A percentile compares a stretch with the other conserved stretches of the same genome.
These are phyloP conservation scores for Flaveria sonorensis DNA, from an alignment of 129 eudicot genomes.

Conservation along the genomic window DNA sequence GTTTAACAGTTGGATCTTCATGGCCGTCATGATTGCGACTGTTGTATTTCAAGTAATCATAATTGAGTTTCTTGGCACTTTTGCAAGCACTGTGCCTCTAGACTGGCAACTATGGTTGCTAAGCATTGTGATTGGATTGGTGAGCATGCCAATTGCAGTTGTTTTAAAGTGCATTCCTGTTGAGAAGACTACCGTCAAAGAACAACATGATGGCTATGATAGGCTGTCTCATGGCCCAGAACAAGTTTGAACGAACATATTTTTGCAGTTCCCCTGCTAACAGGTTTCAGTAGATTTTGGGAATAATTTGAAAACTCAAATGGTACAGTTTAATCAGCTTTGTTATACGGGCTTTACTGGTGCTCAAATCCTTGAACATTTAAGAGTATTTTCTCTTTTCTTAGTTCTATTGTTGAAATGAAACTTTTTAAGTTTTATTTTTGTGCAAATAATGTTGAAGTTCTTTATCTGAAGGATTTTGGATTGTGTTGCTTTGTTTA, in stretches of 20 bases:
- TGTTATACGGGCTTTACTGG: neutral
- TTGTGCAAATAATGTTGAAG: neutral
- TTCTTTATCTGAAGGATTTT: neutral
- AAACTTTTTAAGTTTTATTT: neutral
- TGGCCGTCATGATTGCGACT: constrained; percentile 55
- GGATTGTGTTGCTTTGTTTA: neutral
- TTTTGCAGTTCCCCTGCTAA: neutral
- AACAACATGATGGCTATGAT: constrained; percentile 69
- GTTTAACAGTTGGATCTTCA: constrained; percentile 75
- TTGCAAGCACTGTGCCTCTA: constrained; percentile 86
- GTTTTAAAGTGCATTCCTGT: constrained; percentile 83
- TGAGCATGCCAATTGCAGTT: constrained; percentile 71
- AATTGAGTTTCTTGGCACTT: constrained; percentile 78
- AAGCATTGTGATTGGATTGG: constrained; percentile 61
- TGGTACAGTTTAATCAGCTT: neutral
- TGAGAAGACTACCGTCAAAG: constrained; percentile 15
- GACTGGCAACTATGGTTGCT: constrained; percentile 78
- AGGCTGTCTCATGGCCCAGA: constrained; percentile 40
- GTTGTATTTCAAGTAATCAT: constrained; percentile 72
- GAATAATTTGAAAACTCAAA: constrained; percentile 2
- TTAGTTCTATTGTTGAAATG: no score
- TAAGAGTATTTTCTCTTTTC: no score
- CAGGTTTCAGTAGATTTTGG: constrained; percentile 11
- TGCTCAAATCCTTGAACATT: neutral
- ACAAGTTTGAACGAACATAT: constrained; percentile 23